phyloP scores from a whole-genome alignment of 2,329 filamentous ascomycete species.

The Onygena corvina region DNA sequence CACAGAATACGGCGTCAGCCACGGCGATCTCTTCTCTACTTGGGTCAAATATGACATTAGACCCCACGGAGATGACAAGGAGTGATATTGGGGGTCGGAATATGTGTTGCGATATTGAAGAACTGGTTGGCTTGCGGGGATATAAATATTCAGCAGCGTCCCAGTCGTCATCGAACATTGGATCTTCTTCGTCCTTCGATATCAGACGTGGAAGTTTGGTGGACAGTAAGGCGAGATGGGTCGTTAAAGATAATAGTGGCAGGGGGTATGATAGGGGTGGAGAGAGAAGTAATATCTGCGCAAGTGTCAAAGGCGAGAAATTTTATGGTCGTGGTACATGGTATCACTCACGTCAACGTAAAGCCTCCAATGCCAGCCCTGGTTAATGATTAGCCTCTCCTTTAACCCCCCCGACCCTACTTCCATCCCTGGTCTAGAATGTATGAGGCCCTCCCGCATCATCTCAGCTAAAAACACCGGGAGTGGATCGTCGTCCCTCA shows the following conservation, averaged over 20 bases:
- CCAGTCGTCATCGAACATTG: slow-evolving; percentile 98
- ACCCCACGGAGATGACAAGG: slow-evolving; percentile 72
- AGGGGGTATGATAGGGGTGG: slow-evolving; percentile 85
- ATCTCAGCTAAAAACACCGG: slow-evolving; percentile 80
- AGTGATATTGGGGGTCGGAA: slow-evolving; percentile 73
- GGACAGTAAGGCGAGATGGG: slow-evolving; percentile 80
- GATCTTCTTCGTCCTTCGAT: slow-evolving; percentile 87
- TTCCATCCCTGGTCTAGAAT: slow-evolving; percentile 61
- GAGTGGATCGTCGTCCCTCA: slow-evolving; percentile 78
- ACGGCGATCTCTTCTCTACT: slow-evolving; percentile 84
- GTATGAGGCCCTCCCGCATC: slow-evolving; percentile 72
- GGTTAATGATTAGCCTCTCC: slow-evolving; percentile 72
- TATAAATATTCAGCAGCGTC: slow-evolving; percentile 69
- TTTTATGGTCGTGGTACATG: slow-evolving; percentile 4
- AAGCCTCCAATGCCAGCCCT: slow-evolving; percentile 87
- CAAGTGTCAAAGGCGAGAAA: slow-evolving; percentile 1
- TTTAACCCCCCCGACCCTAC: slow-evolving; percentile 55
- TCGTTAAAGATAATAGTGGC: slow-evolving; percentile 81
- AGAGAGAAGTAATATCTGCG: slow-evolving; percentile 80
- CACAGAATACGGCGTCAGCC: slow-evolving; percentile 74
- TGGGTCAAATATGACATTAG: slow-evolving; percentile 90
- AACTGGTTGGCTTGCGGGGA: slow-evolving; percentile 34
- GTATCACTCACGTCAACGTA: slow-evolving; percentile 67
- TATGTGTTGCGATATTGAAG: slow-evolving; percentile 19
- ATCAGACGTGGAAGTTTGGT: slow-evolving; percentile 73